These are phyloP conservation scores for Chimonanthus praecox DNA, from an alignment of 164 flowering plant genomes.

Conservation along the genomic window DNA sequence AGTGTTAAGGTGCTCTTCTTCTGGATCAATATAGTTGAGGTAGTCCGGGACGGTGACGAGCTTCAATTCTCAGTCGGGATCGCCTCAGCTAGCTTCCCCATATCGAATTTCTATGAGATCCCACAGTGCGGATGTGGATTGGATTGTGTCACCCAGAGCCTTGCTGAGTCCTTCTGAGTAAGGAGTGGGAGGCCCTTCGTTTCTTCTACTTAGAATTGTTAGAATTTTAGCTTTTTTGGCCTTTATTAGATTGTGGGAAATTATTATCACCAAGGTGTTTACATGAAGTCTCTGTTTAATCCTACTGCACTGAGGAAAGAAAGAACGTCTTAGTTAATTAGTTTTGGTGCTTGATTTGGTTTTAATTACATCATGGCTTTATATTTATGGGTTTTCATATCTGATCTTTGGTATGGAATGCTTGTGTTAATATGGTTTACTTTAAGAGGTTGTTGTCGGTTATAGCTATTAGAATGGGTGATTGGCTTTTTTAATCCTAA, in stretches of 20 bases:
- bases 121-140: constrained; percentile 71
- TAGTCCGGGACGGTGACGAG: constrained; percentile 31
- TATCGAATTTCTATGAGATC: constrained; percentile 36
- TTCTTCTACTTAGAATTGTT: not conserved
- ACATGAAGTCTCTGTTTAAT: not conserved
- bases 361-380: not conserved
- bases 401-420: too few species aligned
- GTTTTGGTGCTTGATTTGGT: not conserved
- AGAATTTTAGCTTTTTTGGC: not conserved
- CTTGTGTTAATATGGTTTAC: not conserved
- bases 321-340: not conserved
- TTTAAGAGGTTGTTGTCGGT: not conserved
- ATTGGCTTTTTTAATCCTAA: not conserved
- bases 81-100: constrained; percentile 41
- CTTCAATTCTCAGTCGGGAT: constrained; percentile 61
- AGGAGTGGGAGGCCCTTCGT: not conserved
- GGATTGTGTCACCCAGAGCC: constrained; percentile 20
- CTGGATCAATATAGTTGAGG: constrained; percentile 58
- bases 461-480: not conserved
- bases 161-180: not conserved
- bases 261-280: not conserved
- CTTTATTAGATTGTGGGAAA: not conserved
- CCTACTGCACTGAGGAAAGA: not conserved
- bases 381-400: not conserved
- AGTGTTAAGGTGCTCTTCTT: constrained; percentile 47